Evolutionary conservation across 2,329 filamentous ascomycete genomes (phyloP), one percentile per base, ranked within the genome.

Genomic region (Aspergillus viridinutans): DNA sequence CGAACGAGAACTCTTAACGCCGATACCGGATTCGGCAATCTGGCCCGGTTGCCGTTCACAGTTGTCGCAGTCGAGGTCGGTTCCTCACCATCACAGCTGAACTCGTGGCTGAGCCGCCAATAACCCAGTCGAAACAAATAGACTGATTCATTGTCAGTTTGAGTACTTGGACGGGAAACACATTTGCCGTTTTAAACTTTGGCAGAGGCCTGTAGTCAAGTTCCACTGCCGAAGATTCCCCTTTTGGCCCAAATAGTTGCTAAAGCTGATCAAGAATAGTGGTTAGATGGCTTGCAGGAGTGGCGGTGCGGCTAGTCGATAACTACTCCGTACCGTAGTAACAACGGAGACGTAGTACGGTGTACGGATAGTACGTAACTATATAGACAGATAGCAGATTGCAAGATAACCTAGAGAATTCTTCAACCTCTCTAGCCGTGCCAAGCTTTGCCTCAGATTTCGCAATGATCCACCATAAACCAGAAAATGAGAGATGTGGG

Each of bases 371-470:
- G 12, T 14, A 35, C 29, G 29, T 14, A 35, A 14, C 29, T 14
- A 4, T 17, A 12, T 35, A 17, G 32, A 35, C 3, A 35, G 32
- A 17, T 17, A 35, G 12, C 32, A 14, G 32, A 35, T 17, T 35
- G 32, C 29, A 35, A 35, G 29, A 32, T 14, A 32, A 14, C 6
- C 10, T 35, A 35, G 32, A 35, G 32, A 17, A 35, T 14, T 38
- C 14, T 38, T 38, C 14, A 38, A 38, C 32, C 32, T 53, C 26
- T 42, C 45, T 54, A 43, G 32, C 32, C 14, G 54, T 47, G 60
- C 60, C 60, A 62, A 62, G 60, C 60, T 62, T 60, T 61, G 56
- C 23, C 53, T 58, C 48, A 56, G 52, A 56, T 56, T 52, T 43
- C 58, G 49, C 42, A 14, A 21, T 43, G 55, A 53, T 54, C 49